Base-by-base conservation (phyloP, 306 rosid genomes). In the Cyamopsis tetragonoloba region DNA sequence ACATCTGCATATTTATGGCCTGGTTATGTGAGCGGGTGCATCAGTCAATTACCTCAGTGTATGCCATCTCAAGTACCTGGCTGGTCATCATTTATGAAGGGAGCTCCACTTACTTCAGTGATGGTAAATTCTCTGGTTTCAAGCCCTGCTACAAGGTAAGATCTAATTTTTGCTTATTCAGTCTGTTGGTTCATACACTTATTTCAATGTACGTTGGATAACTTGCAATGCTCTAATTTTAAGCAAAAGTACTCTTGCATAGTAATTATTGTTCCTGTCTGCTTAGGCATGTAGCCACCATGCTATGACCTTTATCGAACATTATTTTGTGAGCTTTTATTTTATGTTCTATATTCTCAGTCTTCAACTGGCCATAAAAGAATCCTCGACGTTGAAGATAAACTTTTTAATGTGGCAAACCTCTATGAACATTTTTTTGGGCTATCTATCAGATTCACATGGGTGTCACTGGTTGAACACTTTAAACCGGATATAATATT, bases 71-170 rank as follows among this genome's bases (percentile, higher is more conserved):
- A 88, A 77, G 82, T 78, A 27, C 86, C 92, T 60, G 86, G 96
- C 48, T 93, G 99, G 99, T 81, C 96, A 66, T 82, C 97, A 46
- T 89, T 88, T 81, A 77, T 84, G 96, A 83, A 85, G 73, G 97
- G 97, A 31, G 87, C 95, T 23, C 71, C 82, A 4, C 90, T 90
- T 68, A 84, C 84, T 68, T 84, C 93, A 19, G 60, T 60, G 41
- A 68, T 90, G 90, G 74, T 80, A 35, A 86, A 85, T 75, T 88
- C 88, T 63, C 67, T 93, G 91, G 85, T 81, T 79, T 84, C 95
- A 78, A 83, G 80, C 72, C 99, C 99, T 44, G 96, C 99, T 68
- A 84, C 97, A 80, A 88, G 99, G 99, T 93, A 86, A 71, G 55
- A 37, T 69, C 59, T 27, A 72, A n/a, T 19, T 74, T 42, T 19